Percentiles rank a stretch among this genome's conserved stretches.
These are phyloP conservation scores for Dichotomocladium elegans DNA, from an alignment of 371 early-diverging fungal species.

Conservation along the genomic window DNA sequence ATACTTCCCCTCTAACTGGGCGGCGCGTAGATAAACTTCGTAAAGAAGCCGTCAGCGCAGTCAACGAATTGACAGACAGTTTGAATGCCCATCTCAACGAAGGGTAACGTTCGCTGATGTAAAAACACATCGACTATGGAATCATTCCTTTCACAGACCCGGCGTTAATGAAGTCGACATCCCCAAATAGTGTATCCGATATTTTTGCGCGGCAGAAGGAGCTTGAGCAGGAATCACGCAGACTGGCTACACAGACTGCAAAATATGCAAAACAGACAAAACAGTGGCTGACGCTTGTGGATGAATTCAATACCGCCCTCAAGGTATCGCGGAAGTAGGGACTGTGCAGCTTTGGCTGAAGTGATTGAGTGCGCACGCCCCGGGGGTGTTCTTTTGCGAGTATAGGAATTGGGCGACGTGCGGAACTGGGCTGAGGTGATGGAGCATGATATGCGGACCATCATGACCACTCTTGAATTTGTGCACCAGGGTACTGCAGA, in stretches of 20 bases:
- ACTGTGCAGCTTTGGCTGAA: background rate
- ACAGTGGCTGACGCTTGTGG: slow-evolving; percentile 59
- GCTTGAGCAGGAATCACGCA: slow-evolving; percentile 54
- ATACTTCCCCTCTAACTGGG: background rate
- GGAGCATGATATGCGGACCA: slow-evolving; percentile 23
- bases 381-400: no score
- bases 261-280: slow-evolving; percentile 54
- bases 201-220: slow-evolving; percentile 59
- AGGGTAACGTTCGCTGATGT: slow-evolving; percentile 38
- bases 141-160: no score
- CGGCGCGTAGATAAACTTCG: slow-evolving; percentile 43
- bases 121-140: no score
- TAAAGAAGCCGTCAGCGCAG: slow-evolving; percentile 45
- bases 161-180: no score
- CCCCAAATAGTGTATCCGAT: slow-evolving; percentile 39
- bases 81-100: slow-evolving; percentile 53
- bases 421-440: slow-evolving; percentile 71
- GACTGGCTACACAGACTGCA: slow-evolving; percentile 42
- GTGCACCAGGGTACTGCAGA: slow-evolving; percentile 21
- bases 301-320: slow-evolving; percentile 55
- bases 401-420: slow-evolving; percentile 77
- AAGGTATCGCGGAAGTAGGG: no score
- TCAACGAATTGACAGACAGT: slow-evolving; percentile 48
- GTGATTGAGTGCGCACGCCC: no score
- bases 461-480: slow-evolving; percentile 27